These are phyloP conservation scores for Sodiomyces alkalinus DNA, from an alignment of 2,329 filamentous ascomycete species.

Conservation along the genomic window DNA sequence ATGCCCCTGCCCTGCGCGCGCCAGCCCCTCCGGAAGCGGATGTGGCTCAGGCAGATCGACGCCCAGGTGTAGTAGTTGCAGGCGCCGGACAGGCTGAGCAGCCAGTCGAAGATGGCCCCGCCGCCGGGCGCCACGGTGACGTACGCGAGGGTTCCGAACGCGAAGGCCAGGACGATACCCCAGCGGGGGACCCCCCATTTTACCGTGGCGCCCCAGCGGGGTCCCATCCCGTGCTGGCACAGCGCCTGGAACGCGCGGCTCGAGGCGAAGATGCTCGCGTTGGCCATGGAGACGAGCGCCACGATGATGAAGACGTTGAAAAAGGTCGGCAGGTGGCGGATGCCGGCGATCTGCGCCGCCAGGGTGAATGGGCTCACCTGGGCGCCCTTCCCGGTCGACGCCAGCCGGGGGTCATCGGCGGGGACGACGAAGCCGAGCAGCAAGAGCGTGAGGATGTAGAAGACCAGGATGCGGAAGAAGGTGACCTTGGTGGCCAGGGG, in stretches of 20 bases:
- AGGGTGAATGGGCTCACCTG: conserved; percentile 14
- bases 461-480: conserved; percentile 40
- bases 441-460: conserved; percentile 36
- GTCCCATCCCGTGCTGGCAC: conserved; percentile 19
- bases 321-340: conserved; percentile 13
- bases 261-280: conserved; percentile 24
- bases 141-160: conserved; percentile 26
- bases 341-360: conserved; percentile 12
- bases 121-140: conserved; percentile 22
- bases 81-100: conserved; percentile 28
- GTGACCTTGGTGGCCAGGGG: conserved; percentile 75
- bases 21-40: conserved; percentile 27
- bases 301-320: conserved; percentile 21
- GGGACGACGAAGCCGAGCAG: conserved; percentile 34
- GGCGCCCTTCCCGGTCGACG: conserved; percentile 7
- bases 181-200: conserved; percentile 26
- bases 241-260: conserved; percentile 20
- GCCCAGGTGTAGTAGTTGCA: conserved; percentile 33
- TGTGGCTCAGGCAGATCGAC: conserved; percentile 27
- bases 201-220: conserved; percentile 11
- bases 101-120: conserved; percentile 26
- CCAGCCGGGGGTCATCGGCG: conserved; percentile 27
- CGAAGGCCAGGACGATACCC: conserved; percentile 21
- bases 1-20: conserved; percentile 20
- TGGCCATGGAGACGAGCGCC: conserved; percentile 21